phyloP scores from a whole-genome alignment of 345 rosid species.

The Brassica cretica region DNA sequence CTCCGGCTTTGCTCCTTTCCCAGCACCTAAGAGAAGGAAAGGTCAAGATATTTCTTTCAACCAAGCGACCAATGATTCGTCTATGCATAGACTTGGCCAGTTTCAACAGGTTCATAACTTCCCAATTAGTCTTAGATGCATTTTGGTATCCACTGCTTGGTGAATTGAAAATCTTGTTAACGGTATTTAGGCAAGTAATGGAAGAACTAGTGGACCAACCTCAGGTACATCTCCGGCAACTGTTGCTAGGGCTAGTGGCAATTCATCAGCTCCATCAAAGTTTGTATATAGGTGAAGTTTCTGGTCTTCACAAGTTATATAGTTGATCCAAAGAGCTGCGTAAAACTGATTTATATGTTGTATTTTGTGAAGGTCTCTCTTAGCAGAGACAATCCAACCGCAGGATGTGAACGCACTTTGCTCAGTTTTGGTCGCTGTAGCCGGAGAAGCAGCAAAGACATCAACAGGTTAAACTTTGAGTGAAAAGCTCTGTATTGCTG shows the following conservation, averaged over 20 bases:
- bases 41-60: slow-evolving; percentile 74
- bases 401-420: slow-evolving; percentile 92
- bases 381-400: slow-evolving; percentile 91
- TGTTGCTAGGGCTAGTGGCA: slow-evolving; percentile 49
- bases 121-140: slow-evolving; percentile 8
- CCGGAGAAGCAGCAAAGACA: slow-evolving; percentile 76
- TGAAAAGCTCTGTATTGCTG: slow-evolving; percentile 3
- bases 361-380: slow-evolving; percentile 68
- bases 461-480: slow-evolving; percentile 57
- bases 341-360: slow-evolving; percentile 44
- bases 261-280: slow-evolving; percentile 60
- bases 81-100: slow-evolving; percentile 56
- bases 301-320: slow-evolving; percentile 3
- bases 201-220: slow-evolving; percentile 51
- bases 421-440: slow-evolving; percentile 82
- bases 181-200: slow-evolving; percentile 43
- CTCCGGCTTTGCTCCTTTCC: slow-evolving; percentile 81
- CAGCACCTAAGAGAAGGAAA: slow-evolving; percentile 78
- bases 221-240: slow-evolving; percentile 52
- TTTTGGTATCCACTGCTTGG: neutral
- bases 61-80: slow-evolving; percentile 56
- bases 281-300: slow-evolving; percentile 70
- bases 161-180: neutral
- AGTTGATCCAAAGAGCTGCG: slow-evolving; percentile 14
- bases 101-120: slow-evolving; percentile 65